phyloP scores from a whole-genome alignment of 306 rosid genomes.

The Glycine soja region DNA sequence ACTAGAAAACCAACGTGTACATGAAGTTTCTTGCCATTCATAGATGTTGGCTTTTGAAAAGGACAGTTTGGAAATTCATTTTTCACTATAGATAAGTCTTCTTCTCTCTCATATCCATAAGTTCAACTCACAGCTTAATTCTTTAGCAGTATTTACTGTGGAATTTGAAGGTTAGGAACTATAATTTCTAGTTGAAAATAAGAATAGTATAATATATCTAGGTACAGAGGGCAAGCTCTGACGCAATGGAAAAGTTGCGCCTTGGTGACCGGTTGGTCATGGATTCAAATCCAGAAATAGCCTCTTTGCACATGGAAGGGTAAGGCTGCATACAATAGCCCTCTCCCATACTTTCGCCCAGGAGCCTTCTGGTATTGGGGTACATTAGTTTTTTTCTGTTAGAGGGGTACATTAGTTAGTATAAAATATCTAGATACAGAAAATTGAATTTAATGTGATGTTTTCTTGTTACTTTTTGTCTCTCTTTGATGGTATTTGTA shows the following conservation, averaged over 20 bases:
- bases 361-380: too few species aligned
- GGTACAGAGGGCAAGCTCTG: neutral
- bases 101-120: neutral
- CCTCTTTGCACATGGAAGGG: too few species aligned
- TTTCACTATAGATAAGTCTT: neutral
- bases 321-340: too few species aligned
- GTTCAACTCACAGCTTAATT: slow-evolving; percentile 23
- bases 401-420: neutral
- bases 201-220: slow-evolving; percentile 5
- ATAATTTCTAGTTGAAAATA: slow-evolving; percentile 32
- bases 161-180: slow-evolving; percentile 32
- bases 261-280: too few species aligned
- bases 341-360: too few species aligned
- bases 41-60: slow-evolving; percentile 32
- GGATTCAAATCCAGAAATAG: too few species aligned
- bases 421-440: neutral
- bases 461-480: neutral
- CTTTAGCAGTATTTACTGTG: slow-evolving; percentile 7
- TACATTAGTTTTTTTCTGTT: too few species aligned
- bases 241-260: too few species aligned
- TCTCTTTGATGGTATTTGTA: too few species aligned
- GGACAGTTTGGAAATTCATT: slow-evolving; percentile 15
- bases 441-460: slow-evolving; percentile 32
- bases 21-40: slow-evolving; percentile 4
- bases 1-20: neutral